These are phyloP conservation scores for Tephrocybe rancida DNA, from an alignment of 768 basidiomycete species.

Conservation along the genomic window DNA sequence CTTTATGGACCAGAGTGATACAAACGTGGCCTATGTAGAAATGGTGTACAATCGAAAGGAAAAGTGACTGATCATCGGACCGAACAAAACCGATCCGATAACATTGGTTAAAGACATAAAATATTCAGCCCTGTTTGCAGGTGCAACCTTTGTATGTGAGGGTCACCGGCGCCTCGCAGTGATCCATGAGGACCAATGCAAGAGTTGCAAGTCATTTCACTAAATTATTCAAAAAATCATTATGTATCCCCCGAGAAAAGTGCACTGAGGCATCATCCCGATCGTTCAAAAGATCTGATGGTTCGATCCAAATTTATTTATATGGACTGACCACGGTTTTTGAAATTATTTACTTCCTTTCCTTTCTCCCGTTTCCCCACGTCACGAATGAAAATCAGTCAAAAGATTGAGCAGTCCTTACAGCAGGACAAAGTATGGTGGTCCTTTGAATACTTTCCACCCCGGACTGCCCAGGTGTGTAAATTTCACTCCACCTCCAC, in stretches of 20 bases:
- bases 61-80: conserved; percentile 8
- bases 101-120: too few species aligned
- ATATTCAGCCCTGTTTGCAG: background rate
- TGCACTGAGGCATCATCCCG: conserved; percentile 4
- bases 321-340: conserved; percentile 8
- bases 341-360: conserved; percentile 10
- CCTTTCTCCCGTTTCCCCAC: conserved; percentile 12
- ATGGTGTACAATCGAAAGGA: background rate
- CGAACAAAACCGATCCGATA: conserved; percentile 7
- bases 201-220: background rate
- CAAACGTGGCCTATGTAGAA: too few species aligned
- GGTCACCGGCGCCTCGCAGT: background rate
- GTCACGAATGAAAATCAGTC: conserved; percentile 84
- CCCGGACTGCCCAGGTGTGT: conserved; percentile 87
- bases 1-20: too few species aligned
- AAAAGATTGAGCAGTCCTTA: conserved; percentile 86
- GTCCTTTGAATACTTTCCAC: conserved; percentile 99
- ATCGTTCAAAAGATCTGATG: conserved; percentile 21
- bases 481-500: background rate
- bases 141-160: background rate
- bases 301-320: conserved; percentile 21
- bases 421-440: conserved; percentile 92
- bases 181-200: conserved; percentile 2
- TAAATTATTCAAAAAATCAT: background rate
- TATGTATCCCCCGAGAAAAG: background rate